Conservation (phyloP, 805 yeast genomes). For the Clavispora vitiphila region DNA sequence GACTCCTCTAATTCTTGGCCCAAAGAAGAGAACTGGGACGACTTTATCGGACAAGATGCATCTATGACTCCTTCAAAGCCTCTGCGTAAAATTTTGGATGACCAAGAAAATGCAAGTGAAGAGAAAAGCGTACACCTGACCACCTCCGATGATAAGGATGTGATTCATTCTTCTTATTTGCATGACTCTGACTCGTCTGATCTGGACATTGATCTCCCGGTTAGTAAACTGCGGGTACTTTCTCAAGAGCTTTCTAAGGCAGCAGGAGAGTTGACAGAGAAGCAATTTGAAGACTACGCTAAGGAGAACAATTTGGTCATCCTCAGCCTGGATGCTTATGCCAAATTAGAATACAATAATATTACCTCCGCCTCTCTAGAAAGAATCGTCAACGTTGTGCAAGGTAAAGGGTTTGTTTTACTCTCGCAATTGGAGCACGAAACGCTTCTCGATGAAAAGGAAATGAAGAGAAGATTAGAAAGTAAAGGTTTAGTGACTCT, state of each 20-base stretch:
- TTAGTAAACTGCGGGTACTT: constrained; percentile 9
- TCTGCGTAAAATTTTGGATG: constrained; percentile 14
- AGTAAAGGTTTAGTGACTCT: constrained; percentile 30
- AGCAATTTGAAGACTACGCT: constrained; percentile 31
- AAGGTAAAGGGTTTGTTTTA: constrained; percentile 24
- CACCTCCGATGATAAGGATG: not conserved
- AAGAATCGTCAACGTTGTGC: constrained; percentile 17
- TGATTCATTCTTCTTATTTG: not conserved
- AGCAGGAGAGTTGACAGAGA: constrained; percentile 11
- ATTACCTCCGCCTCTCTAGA: constrained; percentile 20
- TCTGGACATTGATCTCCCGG: constrained; percentile 15
- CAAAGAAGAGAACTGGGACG: constrained; percentile 31
- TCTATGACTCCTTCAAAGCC: constrained; percentile 21
- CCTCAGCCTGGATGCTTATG: constrained; percentile 28
- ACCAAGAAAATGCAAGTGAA: constrained; percentile 8
- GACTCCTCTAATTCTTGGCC: constrained; percentile 12
- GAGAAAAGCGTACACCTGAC: not conserved
- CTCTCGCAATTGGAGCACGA: constrained; percentile 24
- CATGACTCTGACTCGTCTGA: constrained; percentile 27
- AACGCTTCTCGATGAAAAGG: constrained; percentile 26
- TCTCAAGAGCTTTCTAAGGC: constrained; percentile 15
- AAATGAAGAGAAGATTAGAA: constrained; percentile 28
- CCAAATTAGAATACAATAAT: constrained; percentile 24
- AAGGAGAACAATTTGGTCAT: constrained; percentile 27
- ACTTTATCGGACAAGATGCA: constrained; percentile 28